Percentiles rank a stretch among this genome's conserved stretches.
phyloP scores from a whole-genome alignment of 2,329 filamentous ascomycete species.

The Sporothrix brasiliensis region DNA sequence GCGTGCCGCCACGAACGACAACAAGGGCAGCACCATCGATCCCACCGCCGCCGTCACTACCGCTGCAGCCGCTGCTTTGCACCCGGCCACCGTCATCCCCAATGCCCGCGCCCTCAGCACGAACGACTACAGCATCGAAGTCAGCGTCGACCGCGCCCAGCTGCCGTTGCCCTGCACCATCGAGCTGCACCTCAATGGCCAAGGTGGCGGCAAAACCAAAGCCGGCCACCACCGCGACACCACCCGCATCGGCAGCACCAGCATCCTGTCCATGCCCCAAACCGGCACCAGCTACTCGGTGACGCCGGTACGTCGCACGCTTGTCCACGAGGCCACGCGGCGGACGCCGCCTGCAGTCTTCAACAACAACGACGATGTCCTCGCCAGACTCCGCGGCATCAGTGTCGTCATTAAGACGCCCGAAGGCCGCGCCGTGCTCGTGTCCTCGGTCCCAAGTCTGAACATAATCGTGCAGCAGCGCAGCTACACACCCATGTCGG shows the following conservation, averaged over 20 bases:
- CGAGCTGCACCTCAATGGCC: slow-evolving; percentile 40
- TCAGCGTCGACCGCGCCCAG: slow-evolving; percentile 46
- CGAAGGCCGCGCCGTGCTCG: slow-evolving; percentile 42
- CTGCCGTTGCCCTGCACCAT: slow-evolving; percentile 46
- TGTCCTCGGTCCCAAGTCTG: slow-evolving; percentile 43
- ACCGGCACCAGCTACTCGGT: slow-evolving; percentile 42
- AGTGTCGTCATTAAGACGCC: slow-evolving; percentile 37
- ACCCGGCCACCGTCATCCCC: neutral
- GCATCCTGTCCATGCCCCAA: slow-evolving; percentile 46
- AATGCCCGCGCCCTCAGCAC: slow-evolving; percentile 20
- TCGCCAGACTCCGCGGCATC: slow-evolving; percentile 42
- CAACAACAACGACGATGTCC: slow-evolving; percentile 37
- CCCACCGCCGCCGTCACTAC: neutral
- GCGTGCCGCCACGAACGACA: neutral
- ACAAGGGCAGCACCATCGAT: neutral
- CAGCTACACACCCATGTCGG: slow-evolving; percentile 35
- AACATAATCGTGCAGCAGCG: slow-evolving; percentile 44
- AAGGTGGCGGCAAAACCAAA: neutral
- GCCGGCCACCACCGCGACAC: neutral
- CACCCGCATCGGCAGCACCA: slow-evolving; percentile 41
- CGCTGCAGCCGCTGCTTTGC: neutral
- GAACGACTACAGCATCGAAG: slow-evolving; percentile 44
- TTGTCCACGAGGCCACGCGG: slow-evolving; percentile 22
- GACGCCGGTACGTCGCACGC: slow-evolving; percentile 40
- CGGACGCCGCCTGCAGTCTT: neutral